Percentiles rank a stretch among this genome's conserved stretches.
phyloP scores from a whole-genome alignment of 805 yeast genomes.

The Cyberlindnera xishuangbannaensis region DNA sequence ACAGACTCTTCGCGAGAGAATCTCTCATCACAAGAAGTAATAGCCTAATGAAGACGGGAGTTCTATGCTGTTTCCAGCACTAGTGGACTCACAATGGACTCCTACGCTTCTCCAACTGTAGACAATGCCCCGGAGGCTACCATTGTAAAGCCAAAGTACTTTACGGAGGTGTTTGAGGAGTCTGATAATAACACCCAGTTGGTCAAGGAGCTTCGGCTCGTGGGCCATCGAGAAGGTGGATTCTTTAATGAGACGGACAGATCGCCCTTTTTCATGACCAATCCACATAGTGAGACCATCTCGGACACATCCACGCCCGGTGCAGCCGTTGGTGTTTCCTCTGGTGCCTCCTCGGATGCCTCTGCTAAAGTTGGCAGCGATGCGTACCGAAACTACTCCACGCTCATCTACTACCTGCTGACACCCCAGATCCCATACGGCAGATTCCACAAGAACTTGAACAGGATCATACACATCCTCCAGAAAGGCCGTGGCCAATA shows the following conservation, averaged over 20 bases:
- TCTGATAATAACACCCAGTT: slow-evolving; percentile 26
- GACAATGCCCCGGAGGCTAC: slow-evolving; percentile 6
- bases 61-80: no score
- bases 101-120: no score
- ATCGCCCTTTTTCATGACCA: slow-evolving; percentile 37
- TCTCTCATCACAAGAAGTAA: no score
- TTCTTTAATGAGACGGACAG: slow-evolving; percentile 53
- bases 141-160: slow-evolving; percentile 10
- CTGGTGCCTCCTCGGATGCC: neutral
- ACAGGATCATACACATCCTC: slow-evolving; percentile 50
- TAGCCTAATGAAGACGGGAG: no score
- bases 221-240: slow-evolving; percentile 51
- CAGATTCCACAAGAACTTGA: slow-evolving; percentile 42
- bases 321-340: neutral
- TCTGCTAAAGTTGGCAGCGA: no score
- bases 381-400: slow-evolving; percentile 36
- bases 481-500: slow-evolving; percentile 54
- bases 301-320: neutral
- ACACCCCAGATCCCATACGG: slow-evolving; percentile 48
- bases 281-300: slow-evolving; percentile 22
- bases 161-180: slow-evolving; percentile 4
- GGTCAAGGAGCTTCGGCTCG: slow-evolving; percentile 31
- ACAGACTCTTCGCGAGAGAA: no score
- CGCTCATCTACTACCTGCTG: slow-evolving; percentile 47
- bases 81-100: no score